Conservation (phyloP, 192 early-diverging fungal species). For the Paraglomus occultum region DNA sequence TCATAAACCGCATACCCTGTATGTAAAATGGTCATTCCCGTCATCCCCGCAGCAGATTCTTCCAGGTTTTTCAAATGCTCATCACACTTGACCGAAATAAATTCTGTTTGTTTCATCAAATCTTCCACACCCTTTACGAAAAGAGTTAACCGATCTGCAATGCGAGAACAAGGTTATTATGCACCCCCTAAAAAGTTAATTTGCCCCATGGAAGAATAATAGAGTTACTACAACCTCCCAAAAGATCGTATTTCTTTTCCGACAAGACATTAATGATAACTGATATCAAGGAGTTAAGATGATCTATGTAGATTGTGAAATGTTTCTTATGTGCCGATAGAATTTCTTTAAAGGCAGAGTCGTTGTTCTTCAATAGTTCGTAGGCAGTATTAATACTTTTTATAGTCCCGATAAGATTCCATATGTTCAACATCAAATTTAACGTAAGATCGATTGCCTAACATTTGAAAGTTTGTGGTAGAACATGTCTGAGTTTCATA, state of each 20-base stretch:
- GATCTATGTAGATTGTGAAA: slow-evolving; percentile 1
- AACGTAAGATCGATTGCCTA: neutral
- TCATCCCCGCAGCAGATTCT: too few species aligned
- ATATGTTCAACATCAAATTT: neutral
- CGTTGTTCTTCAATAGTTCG: neutral
- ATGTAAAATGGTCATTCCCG: too few species aligned
- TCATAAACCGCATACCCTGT: too few species aligned
- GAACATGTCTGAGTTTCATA: too few species aligned
- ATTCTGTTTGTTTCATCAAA: slow-evolving; percentile 12
- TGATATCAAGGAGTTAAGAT: neutral
- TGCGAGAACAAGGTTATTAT: neutral
- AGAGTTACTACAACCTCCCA: neutral
- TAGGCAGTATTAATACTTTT: neutral
- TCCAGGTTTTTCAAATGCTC: slow-evolving; percentile 3
- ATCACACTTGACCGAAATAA: slow-evolving; percentile 17
- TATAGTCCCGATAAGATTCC: slow-evolving; percentile 5
- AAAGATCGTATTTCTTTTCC: neutral
- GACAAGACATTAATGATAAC: neutral
- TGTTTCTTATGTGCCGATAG: neutral
- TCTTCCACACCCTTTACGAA: slow-evolving; percentile 8
- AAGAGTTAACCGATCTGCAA: neutral
- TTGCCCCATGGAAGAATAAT: neutral
- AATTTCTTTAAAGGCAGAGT: slow-evolving; percentile 1
- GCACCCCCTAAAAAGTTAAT: neutral
- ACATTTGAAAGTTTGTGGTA: neutral